Conservation (phyloP, 1,284 basidiomycete species). For the Lentinus polychrous region DNA sequence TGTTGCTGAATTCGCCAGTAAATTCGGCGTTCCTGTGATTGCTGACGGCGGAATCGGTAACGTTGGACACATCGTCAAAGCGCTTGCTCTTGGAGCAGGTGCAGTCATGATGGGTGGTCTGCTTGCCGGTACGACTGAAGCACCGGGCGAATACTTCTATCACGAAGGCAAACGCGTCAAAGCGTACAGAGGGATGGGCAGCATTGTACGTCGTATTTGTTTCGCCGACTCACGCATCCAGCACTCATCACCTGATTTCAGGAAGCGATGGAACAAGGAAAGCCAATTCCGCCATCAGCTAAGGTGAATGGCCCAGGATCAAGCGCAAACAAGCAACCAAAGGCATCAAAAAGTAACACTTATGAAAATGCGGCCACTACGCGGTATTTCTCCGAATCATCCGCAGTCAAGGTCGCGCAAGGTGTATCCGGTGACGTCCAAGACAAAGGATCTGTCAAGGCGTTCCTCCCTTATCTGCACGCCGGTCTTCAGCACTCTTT, state of each 20-base stretch:
- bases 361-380: slow-evolving; percentile 95
- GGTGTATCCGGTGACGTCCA: slow-evolving; percentile 96
- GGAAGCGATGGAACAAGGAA: slow-evolving; percentile 93
- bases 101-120: slow-evolving; percentile 99
- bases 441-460: slow-evolving; percentile 92
- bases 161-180: slow-evolving; percentile 99
- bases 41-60: slow-evolving; percentile 98
- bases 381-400: slow-evolving; percentile 95
- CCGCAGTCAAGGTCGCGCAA: slow-evolving; percentile 94
- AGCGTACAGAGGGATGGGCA: slow-evolving; percentile 98
- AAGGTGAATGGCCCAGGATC: slow-evolving; percentile 26
- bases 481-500: slow-evolving; percentile 93
- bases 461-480: slow-evolving; percentile 89
- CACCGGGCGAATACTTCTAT: slow-evolving; percentile 98
- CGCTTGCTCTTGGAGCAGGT: slow-evolving; percentile 86
- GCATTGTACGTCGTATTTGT: slow-evolving; percentile 39
- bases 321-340: slow-evolving; percentile 39
- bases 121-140: slow-evolving; percentile 94
- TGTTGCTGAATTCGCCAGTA: slow-evolving; percentile 88
- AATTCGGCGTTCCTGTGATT: slow-evolving; percentile 95
- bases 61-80: slow-evolving; percentile 98
- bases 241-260: slow-evolving; percentile 11
- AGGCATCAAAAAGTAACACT: slow-evolving; percentile 38
- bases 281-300: slow-evolving; percentile 30
- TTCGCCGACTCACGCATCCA: neutral